Conservation (phyloP, 495 filamentous ascomycete species). For the Talaromyces liani region DNA sequence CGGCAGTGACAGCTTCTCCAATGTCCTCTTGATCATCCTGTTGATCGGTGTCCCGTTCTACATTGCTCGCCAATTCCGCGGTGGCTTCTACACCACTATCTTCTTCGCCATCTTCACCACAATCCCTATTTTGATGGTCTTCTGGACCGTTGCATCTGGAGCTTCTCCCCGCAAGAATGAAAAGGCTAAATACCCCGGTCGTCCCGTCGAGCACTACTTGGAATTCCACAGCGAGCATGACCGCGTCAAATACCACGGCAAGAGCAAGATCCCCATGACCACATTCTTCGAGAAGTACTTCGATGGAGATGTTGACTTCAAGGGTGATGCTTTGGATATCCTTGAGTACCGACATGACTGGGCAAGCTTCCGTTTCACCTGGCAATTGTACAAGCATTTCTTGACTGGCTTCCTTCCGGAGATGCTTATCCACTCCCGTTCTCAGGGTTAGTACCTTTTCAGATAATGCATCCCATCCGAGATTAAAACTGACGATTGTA, state of each 20-base stretch:
- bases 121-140: slow-evolving; percentile 49
- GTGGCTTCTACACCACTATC: slow-evolving; percentile 48
- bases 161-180: slow-evolving; percentile 56
- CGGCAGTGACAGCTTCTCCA: slow-evolving; percentile 50
- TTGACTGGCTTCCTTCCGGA: slow-evolving; percentile 62
- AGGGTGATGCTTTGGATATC: slow-evolving; percentile 51
- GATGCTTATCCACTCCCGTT: slow-evolving; percentile 59
- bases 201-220: slow-evolving; percentile 56
- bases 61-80: slow-evolving; percentile 43
- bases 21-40: slow-evolving; percentile 43
- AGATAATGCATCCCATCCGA: not conserved
- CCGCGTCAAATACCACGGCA: slow-evolving; percentile 48
- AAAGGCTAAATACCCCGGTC: slow-evolving; percentile 53
- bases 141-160: slow-evolving; percentile 51
- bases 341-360: slow-evolving; percentile 63
- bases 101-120: slow-evolving; percentile 49
- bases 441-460: slow-evolving; percentile 46
- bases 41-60: slow-evolving; percentile 44
- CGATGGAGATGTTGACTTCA: slow-evolving; percentile 55
- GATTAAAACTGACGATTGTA: not conserved
- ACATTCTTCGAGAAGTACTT: slow-evolving; percentile 65
- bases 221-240: slow-evolving; percentile 54
- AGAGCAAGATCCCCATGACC: slow-evolving; percentile 58
- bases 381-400: slow-evolving; percentile 59
- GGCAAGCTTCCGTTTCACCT: slow-evolving; percentile 62